These are phyloP conservation scores for Ophiocordyceps camponoti-saundersi DNA, from an alignment of 2,329 filamentous ascomycete species.

Conservation along the genomic window DNA sequence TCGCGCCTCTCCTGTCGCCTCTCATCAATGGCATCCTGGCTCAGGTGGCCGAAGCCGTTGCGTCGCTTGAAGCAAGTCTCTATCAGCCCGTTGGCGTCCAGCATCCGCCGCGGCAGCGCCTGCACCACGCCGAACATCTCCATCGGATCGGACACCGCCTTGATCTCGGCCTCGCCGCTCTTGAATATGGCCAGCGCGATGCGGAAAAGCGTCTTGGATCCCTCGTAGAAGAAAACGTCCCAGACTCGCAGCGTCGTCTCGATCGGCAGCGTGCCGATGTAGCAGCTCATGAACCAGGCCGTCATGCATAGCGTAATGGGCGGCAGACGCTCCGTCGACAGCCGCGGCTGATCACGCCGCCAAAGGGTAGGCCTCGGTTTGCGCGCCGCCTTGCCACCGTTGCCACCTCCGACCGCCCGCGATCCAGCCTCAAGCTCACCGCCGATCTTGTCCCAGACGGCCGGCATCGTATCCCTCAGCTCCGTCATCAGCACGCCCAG, in stretches of 20 bases:
- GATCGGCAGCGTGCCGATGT: slow-evolving; percentile 81
- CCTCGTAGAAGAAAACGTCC: slow-evolving; percentile 94
- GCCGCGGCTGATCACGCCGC: slow-evolving; percentile 20
- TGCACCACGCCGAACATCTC: slow-evolving; percentile 94
- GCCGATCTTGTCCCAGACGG: slow-evolving; percentile 76
- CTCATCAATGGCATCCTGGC: slow-evolving; percentile 65
- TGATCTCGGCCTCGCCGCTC: slow-evolving; percentile 64
- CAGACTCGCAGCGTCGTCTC: slow-evolving; percentile 85
- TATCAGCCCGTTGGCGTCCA: slow-evolving; percentile 70
- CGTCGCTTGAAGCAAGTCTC: slow-evolving; percentile 68
- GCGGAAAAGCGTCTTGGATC: slow-evolving; percentile 82
- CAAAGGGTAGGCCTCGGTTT: slow-evolving; percentile 20
- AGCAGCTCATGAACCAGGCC: slow-evolving; percentile 96
- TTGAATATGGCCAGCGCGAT: slow-evolving; percentile 88
- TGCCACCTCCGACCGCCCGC: slow-evolving; percentile 12
- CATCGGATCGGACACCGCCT: slow-evolving; percentile 68
- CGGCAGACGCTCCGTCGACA: slow-evolving; percentile 45
- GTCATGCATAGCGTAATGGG: slow-evolving; percentile 87
- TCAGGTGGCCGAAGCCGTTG: slow-evolving; percentile 67
- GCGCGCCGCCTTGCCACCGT: slow-evolving; percentile 18
- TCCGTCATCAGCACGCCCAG: slow-evolving; percentile 83
- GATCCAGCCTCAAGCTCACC: slow-evolving; percentile 46
- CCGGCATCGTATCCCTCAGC: slow-evolving; percentile 66
- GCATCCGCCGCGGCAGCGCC: slow-evolving; percentile 59
- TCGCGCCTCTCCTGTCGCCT: slow-evolving; percentile 52